A percentile compares a stretch with the other conserved stretches of the same genome.
Conservation (phyloP, 352 stramenopile genomes). For the Pythium brachiatum region DNA sequence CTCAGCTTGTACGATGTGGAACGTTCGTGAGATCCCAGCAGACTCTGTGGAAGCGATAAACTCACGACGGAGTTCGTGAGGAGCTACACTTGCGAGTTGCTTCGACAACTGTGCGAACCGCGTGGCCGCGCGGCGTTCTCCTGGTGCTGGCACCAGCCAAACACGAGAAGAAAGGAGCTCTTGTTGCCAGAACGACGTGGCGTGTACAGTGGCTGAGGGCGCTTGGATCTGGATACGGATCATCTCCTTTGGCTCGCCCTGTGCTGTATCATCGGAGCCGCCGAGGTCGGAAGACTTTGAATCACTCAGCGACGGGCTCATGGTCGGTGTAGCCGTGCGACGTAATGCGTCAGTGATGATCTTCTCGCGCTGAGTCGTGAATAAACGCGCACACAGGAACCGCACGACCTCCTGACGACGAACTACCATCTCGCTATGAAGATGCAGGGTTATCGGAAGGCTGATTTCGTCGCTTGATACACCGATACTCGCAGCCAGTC, state of each 20-base stretch:
- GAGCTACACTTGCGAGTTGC: slow-evolving; percentile 11
- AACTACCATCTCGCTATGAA: background rate
- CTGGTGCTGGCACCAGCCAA: background rate
- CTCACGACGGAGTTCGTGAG: slow-evolving; percentile 1
- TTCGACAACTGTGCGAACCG: slow-evolving; percentile 20
- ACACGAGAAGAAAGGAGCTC: background rate
- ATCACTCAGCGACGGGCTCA: background rate
- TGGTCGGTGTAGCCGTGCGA: slow-evolving; percentile 9
- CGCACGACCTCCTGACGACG: background rate
- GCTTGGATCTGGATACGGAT: background rate
- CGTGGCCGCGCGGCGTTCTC: background rate
- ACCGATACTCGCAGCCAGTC: background rate
- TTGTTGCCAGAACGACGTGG: background rate
- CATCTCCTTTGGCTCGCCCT: slow-evolving; percentile 3
- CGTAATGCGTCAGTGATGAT: slow-evolving; percentile 16
- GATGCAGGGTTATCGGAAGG: background rate
- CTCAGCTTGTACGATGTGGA: slow-evolving; percentile 26
- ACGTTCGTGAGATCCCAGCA: slow-evolving; percentile 36
- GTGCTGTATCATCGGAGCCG: background rate
- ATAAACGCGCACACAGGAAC: slow-evolving; percentile 2
- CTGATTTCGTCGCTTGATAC: background rate
- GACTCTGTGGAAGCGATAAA: slow-evolving; percentile 27
- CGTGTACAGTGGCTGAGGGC: background rate
- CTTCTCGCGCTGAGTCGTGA: slow-evolving; percentile 17
- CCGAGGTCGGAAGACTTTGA: slow-evolving; percentile 10